Evolutionary conservation across 768 basidiomycete species (phyloP), one percentile per base, ranked within the genome.

Genomic region (Steccherinum ochraceum): DNA sequence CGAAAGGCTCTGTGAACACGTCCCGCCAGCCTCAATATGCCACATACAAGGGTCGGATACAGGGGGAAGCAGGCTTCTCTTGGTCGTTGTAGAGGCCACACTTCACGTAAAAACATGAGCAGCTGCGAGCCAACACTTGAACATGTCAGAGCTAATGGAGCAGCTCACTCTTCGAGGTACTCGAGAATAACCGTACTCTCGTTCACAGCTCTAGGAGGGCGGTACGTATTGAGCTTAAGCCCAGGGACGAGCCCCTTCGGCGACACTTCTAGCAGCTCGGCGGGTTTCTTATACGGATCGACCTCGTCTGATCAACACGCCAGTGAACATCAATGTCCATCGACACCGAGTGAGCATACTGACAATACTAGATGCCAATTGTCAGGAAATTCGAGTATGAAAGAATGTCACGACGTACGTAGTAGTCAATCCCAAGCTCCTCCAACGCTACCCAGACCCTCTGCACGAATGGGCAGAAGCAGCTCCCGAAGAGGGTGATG

Each of bases 391-490:
- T 35, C 35, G 51, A n/a, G n/a, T n/a, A n/a, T n/a, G n/a, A n/a
- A n/a, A 26, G n/a, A 3, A 44, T 3, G 45, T n/a, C 1, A 45
- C 12, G 25, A 47, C 70, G 45, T 51, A 84, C 86, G 62, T 82
- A 78, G 68, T 93, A 91, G 2, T 81, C 78, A 42, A 90, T 77
- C 1, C 72, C 75, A 19, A 89, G 77, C 54, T 78, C 75, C 63
- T 92, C 88, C 24, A 91, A 71, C 0, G 81, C 76, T 18, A 82
- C 74, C 89, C 90, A 93, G 2, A 79, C 86, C 13, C 89, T 74
- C 64, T 91, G 88, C 1, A 90, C 88, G 61, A 90, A 91, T 0
- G 87, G 86, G 61, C 87, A 89, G 60, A 88, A 88, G 61, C 84
- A 88, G 48, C 79, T 75, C 7, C 73, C 81, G 56, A 88, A 90